phyloP scores from a whole-genome alignment of 345 rosid species.

The Populus tremula region DNA sequence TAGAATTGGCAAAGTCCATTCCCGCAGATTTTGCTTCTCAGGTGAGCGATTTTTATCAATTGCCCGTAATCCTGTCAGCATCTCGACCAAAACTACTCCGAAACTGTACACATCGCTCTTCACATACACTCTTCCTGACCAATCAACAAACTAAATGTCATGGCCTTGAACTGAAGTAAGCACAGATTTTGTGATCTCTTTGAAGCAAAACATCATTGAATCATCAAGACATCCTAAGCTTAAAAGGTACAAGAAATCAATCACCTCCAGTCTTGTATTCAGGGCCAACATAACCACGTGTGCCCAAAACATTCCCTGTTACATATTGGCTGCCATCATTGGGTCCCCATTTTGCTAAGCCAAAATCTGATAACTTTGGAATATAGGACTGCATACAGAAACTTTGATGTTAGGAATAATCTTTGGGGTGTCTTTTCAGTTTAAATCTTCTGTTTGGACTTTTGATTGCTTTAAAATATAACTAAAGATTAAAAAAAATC shows the following conservation, averaged over 20 bases:
- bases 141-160: background rate
- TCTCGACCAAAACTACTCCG: conserved; percentile 18
- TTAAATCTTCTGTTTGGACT: too few relatives aligned
- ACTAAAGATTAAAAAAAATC: too few relatives aligned
- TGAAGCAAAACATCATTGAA: too few relatives aligned
- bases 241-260: background rate
- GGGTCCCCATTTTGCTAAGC: conserved; percentile 7
- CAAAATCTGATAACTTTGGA: conserved; percentile 4
- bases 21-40: background rate
- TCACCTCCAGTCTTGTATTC: background rate
- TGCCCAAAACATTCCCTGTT: background rate
- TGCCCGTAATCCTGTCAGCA: conserved; percentile 12
- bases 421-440: too few relatives aligned
- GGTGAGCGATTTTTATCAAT: background rate
- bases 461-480: background rate
- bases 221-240: background rate
- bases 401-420: too few relatives aligned
- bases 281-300: background rate
- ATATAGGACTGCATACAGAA: background rate
- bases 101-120: conserved; percentile 19
- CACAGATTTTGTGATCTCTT: too few relatives aligned
- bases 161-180: too few relatives aligned
- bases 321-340: background rate
- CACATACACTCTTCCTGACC: conserved; percentile 9
- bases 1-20: background rate